Evolutionary conservation across 768 basidiomycete species (phyloP).

Genomic region (Mrakia blollopis): DNA sequence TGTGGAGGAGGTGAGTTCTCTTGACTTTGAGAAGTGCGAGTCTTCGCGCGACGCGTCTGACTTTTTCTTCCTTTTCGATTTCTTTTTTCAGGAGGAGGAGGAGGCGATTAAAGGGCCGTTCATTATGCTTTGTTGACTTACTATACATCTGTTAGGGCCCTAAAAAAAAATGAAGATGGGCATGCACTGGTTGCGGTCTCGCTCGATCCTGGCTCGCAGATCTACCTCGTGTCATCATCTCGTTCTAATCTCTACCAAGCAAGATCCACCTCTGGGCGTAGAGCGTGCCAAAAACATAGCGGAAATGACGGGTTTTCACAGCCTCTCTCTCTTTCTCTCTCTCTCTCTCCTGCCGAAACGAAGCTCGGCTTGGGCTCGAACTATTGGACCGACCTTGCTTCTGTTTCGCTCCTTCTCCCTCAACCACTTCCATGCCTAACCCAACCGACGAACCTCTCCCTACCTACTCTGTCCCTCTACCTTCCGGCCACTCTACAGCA

Average conservation of each 20-base stretch:
- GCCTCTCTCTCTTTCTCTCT: not conserved
- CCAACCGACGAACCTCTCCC: not conserved
- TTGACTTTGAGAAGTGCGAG: not conserved
- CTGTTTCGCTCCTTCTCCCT: not conserved
- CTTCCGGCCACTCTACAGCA: not conserved
- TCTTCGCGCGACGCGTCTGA: not conserved
- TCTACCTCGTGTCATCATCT: too few species aligned
- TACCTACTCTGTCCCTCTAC: not conserved
- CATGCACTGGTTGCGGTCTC: too few species aligned
- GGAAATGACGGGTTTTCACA: not conserved
- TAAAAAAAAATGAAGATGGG: too few species aligned
- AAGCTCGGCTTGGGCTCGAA: not conserved
- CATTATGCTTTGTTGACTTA: too few species aligned
- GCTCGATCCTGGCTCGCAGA: too few species aligned
- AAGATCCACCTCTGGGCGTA: not conserved
- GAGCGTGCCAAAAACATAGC: not conserved
- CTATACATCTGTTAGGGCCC: too few species aligned
- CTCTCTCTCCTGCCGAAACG: not conserved
- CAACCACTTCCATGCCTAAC: not conserved
- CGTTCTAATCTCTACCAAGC: not conserved
- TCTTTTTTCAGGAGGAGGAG: not conserved
- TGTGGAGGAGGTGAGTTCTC: conserved; percentile 23
- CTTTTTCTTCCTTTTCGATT: not conserved
- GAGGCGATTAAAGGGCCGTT: too few species aligned
- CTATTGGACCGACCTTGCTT: not conserved